phyloP scores from a whole-genome alignment of 1,284 basidiomycete species.

The Rhodotorula mucilaginosa region DNA sequence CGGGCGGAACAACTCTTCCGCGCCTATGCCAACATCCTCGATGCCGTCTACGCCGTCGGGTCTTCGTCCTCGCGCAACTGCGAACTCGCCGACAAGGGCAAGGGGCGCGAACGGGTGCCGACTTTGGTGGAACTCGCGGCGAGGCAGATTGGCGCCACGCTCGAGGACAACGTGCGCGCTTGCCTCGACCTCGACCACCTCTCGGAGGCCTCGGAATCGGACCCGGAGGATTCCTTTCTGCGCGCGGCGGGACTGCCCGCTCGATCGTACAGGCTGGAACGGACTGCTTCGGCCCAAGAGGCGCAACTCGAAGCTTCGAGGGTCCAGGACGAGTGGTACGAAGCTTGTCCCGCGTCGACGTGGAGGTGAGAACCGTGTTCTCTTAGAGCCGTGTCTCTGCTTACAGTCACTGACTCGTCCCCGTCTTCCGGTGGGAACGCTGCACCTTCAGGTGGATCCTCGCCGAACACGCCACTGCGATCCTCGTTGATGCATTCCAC shows the following conservation, averaged over 20 bases:
- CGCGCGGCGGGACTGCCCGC: too few relatives aligned
- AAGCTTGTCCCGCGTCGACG: conserved; percentile 1
- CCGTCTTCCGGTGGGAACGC: too few relatives aligned
- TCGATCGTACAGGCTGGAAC: neutral
- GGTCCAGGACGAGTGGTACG: conserved; percentile 19
- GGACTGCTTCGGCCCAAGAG: conserved; percentile 9
- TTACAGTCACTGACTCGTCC: neutral
- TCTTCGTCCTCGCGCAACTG: neutral
- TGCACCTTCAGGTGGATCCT: conserved; percentile 12
- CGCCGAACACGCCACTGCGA: conserved; percentile 14
- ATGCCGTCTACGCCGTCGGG: neutral
- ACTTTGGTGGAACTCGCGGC: conserved; percentile 9
- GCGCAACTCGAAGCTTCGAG: neutral
- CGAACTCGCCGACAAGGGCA: neutral
- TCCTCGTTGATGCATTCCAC: neutral
- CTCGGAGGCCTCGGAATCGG: too few relatives aligned
- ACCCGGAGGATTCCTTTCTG: too few relatives aligned
- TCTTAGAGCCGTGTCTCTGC: neutral
- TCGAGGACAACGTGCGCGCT: conserved; percentile 6
- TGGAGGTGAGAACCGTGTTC: neutral
- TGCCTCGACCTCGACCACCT: neutral
- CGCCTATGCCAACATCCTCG: conserved; percentile 17
- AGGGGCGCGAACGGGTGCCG: neutral
- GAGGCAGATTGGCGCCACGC: conserved; percentile 6
- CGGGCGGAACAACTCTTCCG: conserved; percentile 2